Evolutionary conservation across 2,329 filamentous ascomycete species (phyloP), one percentile per base, ranked within the genome.

Genomic region (Exophiala aquamarina): DNA sequence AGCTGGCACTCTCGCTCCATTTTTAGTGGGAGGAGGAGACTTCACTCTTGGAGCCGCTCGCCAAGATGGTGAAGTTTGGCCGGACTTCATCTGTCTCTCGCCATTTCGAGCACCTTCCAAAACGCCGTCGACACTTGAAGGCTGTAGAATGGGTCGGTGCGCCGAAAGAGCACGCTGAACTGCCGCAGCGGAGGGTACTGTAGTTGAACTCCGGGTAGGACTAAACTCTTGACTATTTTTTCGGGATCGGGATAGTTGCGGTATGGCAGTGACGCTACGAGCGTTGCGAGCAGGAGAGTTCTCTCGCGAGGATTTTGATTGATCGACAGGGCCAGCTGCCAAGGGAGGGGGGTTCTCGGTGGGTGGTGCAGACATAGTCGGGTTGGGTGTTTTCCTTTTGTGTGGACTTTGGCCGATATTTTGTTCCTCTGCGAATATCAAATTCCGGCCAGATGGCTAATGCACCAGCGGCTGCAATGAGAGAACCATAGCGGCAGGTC

Each of bases 41-140:
- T 84, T 86, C 55, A 93, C 66, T 53, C 87, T 79, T 36, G 88
- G 87, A 37, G 87, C 91, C 52, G 86, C 70, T 19, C 88, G 86
- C 87, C 87, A 92, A 67, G 82, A 82, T 43, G 77, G 77, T 47
- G 83, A 78, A 61, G 65, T 77, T 57, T 63, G 48, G 61, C 71
- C 44, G 72, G 70, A 38, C 69, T 68, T 45, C 64, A 64, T 15
- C 65, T 67, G 75, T 57, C 42, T 85, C 76, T 90, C 89, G 60
- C 84, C 78, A 11, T 86, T 81, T 52, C 78, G 77, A 35, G 83
- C 76, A 44, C 80, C 73, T 68, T 83, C 83, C 59, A 79, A 69
- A 19, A 74, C 73, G 5, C 79, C 68, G 54, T 94, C 87, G 49
- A 81, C 74, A 32, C 75, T 66, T 26, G 83, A 77, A 39, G 74